A percentile compares a stretch with the other conserved stretches of the same genome.
These are phyloP conservation scores for Gautieria morchelliformis DNA, from an alignment of 768 basidiomycete species.

Conservation along the genomic window DNA sequence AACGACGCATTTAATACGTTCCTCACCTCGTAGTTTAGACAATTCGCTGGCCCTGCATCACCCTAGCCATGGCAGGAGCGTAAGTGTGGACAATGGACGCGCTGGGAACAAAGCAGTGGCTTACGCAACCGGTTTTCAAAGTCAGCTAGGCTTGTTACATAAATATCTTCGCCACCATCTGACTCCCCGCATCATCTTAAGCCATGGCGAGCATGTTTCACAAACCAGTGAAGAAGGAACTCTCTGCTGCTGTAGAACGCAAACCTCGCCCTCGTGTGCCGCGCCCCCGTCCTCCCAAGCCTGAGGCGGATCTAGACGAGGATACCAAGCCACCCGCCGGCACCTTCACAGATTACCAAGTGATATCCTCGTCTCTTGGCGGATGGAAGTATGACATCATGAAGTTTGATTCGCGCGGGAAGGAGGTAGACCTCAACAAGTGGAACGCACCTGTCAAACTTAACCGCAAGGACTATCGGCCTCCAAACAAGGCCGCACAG, in stretches of 20 bases:
- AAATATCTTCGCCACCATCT: no score
- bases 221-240: slow-evolving; percentile 9
- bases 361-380: slow-evolving; percentile 71
- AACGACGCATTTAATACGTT: no score
- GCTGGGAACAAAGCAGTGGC: no score
- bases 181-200: no score
- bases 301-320: not conserved
- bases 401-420: slow-evolving; percentile 70
- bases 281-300: slow-evolving; percentile 1
- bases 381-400: slow-evolving; percentile 91
- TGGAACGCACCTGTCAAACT: slow-evolving; percentile 76
- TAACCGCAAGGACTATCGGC: slow-evolving; percentile 72
- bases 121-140: no score
- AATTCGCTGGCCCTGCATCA: no score
- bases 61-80: no score
- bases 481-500: slow-evolving; percentile 29
- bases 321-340: slow-evolving; percentile 18
- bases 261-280: slow-evolving; percentile 1
- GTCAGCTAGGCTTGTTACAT: no score
- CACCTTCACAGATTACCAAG: slow-evolving; percentile 64
- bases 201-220: slow-evolving; percentile 6
- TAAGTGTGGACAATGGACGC: no score
- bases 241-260: slow-evolving; percentile 3
- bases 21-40: no score
- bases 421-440: slow-evolving; percentile 53